Conservation (phyloP, 768 basidiomycete species). For the Leccinellum luteum region DNA sequence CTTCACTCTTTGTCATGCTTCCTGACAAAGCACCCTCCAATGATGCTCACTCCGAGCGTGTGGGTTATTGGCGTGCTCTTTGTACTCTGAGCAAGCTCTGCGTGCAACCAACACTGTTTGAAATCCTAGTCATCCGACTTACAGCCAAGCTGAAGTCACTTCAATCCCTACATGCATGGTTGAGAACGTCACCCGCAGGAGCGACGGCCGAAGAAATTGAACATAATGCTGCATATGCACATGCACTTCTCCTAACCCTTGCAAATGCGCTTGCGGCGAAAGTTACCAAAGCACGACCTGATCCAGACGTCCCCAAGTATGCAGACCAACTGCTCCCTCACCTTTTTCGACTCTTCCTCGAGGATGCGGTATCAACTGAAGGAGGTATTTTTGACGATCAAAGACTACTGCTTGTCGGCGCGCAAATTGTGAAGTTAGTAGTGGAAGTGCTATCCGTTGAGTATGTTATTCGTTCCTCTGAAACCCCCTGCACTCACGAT, state of each 20-base stretch:
- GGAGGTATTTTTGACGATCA: slow-evolving; percentile 36
- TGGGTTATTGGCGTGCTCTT: slow-evolving; percentile 65
- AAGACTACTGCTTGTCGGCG: slow-evolving; percentile 41
- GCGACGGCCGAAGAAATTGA: slow-evolving; percentile 44
- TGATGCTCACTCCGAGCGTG: slow-evolving; percentile 53
- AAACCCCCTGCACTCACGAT: not conserved
- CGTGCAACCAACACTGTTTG: slow-evolving; percentile 74
- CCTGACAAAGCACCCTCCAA: slow-evolving; percentile 63
- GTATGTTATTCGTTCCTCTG: slow-evolving; percentile 47
- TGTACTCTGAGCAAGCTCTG: slow-evolving; percentile 71
- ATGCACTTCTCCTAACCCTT: slow-evolving; percentile 75
- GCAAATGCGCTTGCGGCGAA: slow-evolving; percentile 58
- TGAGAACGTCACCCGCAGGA: slow-evolving; percentile 1
- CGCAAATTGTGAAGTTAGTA: slow-evolving; percentile 64
- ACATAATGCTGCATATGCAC: slow-evolving; percentile 76
- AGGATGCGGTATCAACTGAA: slow-evolving; percentile 32
- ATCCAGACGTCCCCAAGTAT: slow-evolving; percentile 79
- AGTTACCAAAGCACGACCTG: slow-evolving; percentile 39
- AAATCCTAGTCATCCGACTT: slow-evolving; percentile 74
- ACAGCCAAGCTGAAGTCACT: slow-evolving; percentile 72
- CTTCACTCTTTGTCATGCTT: slow-evolving; percentile 71
- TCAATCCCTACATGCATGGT: slow-evolving; percentile 37
- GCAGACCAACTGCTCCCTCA: slow-evolving; percentile 71
- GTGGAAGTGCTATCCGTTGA: slow-evolving; percentile 57
- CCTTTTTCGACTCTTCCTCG: slow-evolving; percentile 64